Evolutionary conservation across 140 eudicot species (phyloP), one percentile per base, ranked within the genome.

Genomic region (Ambrosia hybrid): DNA sequence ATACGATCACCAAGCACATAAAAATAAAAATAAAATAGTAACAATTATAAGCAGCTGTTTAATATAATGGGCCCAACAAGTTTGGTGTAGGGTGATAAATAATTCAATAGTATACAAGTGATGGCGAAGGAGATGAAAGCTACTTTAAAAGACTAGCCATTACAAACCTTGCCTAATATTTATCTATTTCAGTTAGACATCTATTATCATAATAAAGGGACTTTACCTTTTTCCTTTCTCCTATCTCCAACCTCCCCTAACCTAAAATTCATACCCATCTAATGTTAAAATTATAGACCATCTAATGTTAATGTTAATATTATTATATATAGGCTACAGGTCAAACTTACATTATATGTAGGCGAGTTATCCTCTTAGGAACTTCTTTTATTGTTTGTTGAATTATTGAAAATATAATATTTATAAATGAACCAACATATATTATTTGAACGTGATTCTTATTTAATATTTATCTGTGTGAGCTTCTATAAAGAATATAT

Each of bases 181-280:
- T 71, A 56, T 74, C 83, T 53, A 71, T 81, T 81, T 81, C 76
- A 81, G 92, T 84, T 81, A 87, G 84, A 84, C 87, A 87, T 79
- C 80, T 57, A 80, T 76, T 57, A 79, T 84, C 83, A 57, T 49
- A 62, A 39, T 79, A 84, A 87, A 84, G 87, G 48, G 34, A 73
- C 65, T 68, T 66, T 62, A 65, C 71, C 81, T 76, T 81, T 78
- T 84, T 81, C 68, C 80, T 60, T 62, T 21, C 30, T 21, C 30
- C 30, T 21, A 21, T 21, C 63, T 69, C 64, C 48, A 70, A 73
- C 52, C 66, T 71, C 85, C 76, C 79, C 85, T 48, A 76, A 81
- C 71, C 70, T 72, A 76, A 65, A 17, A 53, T 12, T 45, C 14
- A 13, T n/a, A 71, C 56, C 65, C 34, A 59, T 49, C 80, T 64